Conservation (phyloP, 192 early-diverging fungal species). For the Dispira parvispora region DNA sequence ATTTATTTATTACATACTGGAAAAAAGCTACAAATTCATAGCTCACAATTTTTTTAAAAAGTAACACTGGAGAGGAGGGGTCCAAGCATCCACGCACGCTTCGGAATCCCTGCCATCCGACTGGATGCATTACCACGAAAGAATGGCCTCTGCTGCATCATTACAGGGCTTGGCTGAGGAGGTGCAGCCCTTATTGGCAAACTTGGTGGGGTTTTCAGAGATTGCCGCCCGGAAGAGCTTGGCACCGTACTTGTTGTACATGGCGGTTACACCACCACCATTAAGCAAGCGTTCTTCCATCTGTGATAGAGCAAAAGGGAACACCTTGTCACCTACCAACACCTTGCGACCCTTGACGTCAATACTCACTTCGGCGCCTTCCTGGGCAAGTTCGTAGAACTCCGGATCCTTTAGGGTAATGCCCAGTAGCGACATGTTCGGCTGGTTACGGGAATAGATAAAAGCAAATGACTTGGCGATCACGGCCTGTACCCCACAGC, state of each 20-base stretch:
- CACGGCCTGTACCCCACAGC: constrained; percentile 50
- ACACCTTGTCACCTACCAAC: constrained; percentile 29
- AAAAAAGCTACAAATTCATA: too few relatives aligned
- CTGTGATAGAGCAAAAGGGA: constrained; percentile 41
- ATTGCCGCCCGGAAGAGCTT: constrained; percentile 56
- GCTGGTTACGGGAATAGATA: constrained; percentile 71
- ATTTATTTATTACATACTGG: too few relatives aligned
- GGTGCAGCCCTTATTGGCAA: constrained; percentile 21
- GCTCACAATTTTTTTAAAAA: too few relatives aligned
- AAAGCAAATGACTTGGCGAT: constrained; percentile 70
- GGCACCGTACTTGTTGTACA: constrained; percentile 63
- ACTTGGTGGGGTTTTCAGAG: constrained; percentile 35
- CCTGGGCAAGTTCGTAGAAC: constrained; percentile 58
- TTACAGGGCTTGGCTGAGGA: background rate
- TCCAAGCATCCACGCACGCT: too few relatives aligned
- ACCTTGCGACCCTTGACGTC: constrained; percentile 49
- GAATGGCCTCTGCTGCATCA: constrained; percentile 1
- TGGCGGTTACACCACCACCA: constrained; percentile 59
- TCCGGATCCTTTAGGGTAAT: constrained; percentile 52
- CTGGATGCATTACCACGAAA: background rate
- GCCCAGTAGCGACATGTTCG: constrained; percentile 66
- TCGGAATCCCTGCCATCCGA: too few relatives aligned
- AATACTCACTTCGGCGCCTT: constrained; percentile 51
- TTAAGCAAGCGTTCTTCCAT: constrained; percentile 60
- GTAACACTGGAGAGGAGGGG: too few relatives aligned